These are phyloP conservation scores for Arachnopeziza araneosa DNA, from an alignment of 2,329 filamentous ascomycete genomes.

Conservation along the genomic window DNA sequence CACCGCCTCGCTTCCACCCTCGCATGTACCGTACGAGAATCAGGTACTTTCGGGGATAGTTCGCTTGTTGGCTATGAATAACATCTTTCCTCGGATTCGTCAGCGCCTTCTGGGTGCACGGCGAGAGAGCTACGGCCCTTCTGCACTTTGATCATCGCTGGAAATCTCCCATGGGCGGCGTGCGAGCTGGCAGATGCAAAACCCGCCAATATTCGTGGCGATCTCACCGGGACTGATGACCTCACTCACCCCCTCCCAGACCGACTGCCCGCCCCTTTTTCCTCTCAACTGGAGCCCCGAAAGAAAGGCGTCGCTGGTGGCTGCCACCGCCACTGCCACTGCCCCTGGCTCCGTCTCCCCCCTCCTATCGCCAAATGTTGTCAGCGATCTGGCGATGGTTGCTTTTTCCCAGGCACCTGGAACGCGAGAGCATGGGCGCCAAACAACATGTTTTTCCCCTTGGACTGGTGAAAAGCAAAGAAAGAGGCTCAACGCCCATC, in stretches of 20 bases:
- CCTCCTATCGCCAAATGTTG: not conserved
- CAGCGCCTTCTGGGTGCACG: not conserved
- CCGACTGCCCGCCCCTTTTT: conserved; percentile 5
- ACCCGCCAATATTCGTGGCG: not conserved
- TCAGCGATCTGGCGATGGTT: conserved; percentile 5
- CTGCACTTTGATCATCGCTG: not conserved
- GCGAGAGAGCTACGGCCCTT: conserved; percentile 11
- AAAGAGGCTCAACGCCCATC: conserved; percentile 16
- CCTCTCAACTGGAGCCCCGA: not conserved
- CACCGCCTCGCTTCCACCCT: not conserved
- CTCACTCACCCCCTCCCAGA: conserved; percentile 3
- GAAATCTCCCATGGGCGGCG: not conserved
- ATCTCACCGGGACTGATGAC: conserved; percentile 2
- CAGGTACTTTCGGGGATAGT: not conserved
- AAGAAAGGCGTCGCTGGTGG: not conserved
- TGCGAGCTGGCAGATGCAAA: not conserved
- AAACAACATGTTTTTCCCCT: conserved; percentile 7
- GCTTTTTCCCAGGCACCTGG: conserved; percentile 21
- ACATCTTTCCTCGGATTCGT: conserved; percentile 13
- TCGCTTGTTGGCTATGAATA: not conserved
- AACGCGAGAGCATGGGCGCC: conserved; percentile 3
- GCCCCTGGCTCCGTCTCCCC: not conserved
- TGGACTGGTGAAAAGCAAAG: conserved; percentile 8
- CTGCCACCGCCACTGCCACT: not conserved
- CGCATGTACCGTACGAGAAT: not conserved